A percentile compares a stretch with the other conserved stretches of the same genome.
These are phyloP conservation scores for Fagopyrum esculentum DNA, from an alignment of 148 eudicot genomes.

Conservation along the genomic window DNA sequence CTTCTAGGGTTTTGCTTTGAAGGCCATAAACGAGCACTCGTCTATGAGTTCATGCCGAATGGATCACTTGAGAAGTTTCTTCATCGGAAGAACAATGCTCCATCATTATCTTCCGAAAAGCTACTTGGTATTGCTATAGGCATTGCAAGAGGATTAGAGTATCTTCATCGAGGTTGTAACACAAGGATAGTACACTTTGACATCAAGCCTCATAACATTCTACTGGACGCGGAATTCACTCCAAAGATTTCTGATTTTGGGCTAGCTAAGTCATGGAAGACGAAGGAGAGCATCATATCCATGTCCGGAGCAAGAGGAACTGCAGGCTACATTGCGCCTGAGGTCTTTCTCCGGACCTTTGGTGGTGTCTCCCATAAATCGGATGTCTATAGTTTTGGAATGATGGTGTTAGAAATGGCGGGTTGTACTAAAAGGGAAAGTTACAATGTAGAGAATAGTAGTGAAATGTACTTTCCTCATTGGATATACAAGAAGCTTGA, in stretches of 20 bases:
- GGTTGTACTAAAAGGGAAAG: neutral
- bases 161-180: slow-evolving; percentile 5
- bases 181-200: slow-evolving; percentile 52
- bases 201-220: slow-evolving; percentile 40
- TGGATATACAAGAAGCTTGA: slow-evolving; percentile 29
- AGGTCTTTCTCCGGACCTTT: neutral
- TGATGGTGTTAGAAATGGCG: neutral
- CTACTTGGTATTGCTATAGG: neutral
- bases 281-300: neutral
- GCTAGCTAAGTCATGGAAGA: neutral
- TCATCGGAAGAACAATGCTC: neutral
- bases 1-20: neutral
- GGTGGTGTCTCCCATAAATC: neutral
- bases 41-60: slow-evolving; percentile 2
- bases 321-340: neutral
- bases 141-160: neutral
- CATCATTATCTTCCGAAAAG: neutral
- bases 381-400: neutral
- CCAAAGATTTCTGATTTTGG: neutral
- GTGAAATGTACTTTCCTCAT: neutral
- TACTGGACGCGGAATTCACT: too few relatives aligned
- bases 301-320: neutral
- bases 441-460: neutral
- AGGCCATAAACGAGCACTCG: slow-evolving; percentile 6
- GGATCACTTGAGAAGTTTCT: slow-evolving; percentile 1